Evolutionary conservation across 1,284 basidiomycete species (phyloP).

Genomic region (Cerioporus squamosus): DNA sequence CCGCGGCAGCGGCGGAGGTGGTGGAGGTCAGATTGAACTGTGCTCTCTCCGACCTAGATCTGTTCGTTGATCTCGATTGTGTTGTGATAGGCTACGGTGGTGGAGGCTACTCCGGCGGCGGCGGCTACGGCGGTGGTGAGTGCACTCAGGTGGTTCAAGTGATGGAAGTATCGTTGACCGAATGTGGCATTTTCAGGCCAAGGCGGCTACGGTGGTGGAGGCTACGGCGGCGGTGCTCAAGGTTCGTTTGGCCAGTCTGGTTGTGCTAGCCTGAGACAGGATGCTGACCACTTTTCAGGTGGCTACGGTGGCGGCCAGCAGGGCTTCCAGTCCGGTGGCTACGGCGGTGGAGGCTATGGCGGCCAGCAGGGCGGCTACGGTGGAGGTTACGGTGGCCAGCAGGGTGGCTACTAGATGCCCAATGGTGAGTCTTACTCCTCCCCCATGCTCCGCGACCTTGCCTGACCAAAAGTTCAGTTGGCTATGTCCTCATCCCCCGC

Average conservation of each 20-base stretch:
- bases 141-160: neutral
- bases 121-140: conserved; percentile 20
- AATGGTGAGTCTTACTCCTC: conserved; percentile 6
- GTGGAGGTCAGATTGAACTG: conserved; percentile 27
- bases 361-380: conserved; percentile 8
- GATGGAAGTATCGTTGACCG: neutral
- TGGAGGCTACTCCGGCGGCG: conserved; percentile 40
- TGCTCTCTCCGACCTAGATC: neutral
- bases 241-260: conserved; percentile 21
- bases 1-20: conserved; percentile 51
- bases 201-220: conserved; percentile 36
- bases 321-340: conserved; percentile 13
- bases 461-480: neutral
- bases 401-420: conserved; percentile 21
- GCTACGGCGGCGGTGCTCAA: conserved; percentile 25
- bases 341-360: conserved; percentile 22
- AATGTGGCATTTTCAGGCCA: conserved; percentile 7
- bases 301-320: conserved; percentile 25
- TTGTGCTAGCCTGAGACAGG: neutral
- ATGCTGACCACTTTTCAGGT: conserved; percentile 9
- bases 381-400: conserved; percentile 16
- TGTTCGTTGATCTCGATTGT: conserved; percentile 2
- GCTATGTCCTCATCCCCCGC: neutral
- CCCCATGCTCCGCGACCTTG: no score
- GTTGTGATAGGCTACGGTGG: conserved; percentile 33